phyloP scores from a whole-genome alignment of 441 rosid genomes.

The Gossypium schwendimanii region DNA sequence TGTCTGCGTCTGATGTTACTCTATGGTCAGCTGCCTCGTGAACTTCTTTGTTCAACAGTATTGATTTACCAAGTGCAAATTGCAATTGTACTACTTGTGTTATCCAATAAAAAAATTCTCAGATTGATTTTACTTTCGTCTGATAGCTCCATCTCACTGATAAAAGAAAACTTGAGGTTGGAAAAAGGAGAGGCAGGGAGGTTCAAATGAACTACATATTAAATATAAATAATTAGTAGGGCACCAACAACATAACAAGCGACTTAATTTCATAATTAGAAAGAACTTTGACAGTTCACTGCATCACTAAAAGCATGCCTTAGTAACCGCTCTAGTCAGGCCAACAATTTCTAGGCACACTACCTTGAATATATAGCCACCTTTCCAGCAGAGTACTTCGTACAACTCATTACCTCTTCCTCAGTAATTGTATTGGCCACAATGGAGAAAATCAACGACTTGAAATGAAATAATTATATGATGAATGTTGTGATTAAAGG shows the following conservation, averaged over 20 bases:
- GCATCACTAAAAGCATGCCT: neutral
- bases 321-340: neutral
- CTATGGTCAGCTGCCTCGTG: neutral
- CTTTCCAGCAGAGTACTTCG: neutral
- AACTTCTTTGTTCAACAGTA: neutral
- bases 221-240: neutral
- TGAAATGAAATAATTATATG: neutral
- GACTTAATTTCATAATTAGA: neutral
- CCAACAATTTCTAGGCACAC: neutral
- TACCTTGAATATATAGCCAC: neutral
- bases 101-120: neutral
- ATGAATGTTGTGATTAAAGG: neutral
- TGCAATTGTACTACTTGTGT: slow-evolving; percentile 1
- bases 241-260: neutral
- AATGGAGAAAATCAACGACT: neutral
- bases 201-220: neutral
- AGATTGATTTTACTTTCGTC: neutral
- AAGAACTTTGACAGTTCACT: neutral
- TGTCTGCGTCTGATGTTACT: neutral
- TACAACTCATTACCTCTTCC: neutral
- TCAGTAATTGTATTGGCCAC: neutral
- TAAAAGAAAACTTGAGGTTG: neutral
- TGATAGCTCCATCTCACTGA: neutral
- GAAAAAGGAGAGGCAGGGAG: neutral
- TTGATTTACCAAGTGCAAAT: neutral